phyloP scores from a whole-genome alignment of 2,329 filamentous ascomycete species.

The Moelleriella libera region DNA sequence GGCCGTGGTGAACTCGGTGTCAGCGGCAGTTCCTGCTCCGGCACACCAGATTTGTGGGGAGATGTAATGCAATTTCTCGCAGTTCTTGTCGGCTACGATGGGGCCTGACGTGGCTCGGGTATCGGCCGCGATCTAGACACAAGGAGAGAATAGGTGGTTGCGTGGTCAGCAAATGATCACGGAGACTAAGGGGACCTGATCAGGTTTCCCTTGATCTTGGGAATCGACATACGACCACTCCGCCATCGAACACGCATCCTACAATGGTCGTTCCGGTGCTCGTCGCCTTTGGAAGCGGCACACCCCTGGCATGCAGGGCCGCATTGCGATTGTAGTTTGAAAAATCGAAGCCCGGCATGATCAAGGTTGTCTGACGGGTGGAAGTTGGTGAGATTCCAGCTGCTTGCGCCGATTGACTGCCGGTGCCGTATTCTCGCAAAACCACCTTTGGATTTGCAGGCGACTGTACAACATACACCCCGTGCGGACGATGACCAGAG shows the following conservation, averaged over 20 bases:
- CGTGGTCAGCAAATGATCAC: neutral
- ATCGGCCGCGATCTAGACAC: slow-evolving; percentile 75
- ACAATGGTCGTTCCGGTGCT: slow-evolving; percentile 99
- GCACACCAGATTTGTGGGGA: slow-evolving; percentile 98
- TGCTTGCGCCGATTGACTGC: slow-evolving; percentile 1
- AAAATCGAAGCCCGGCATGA: slow-evolving; percentile 97
- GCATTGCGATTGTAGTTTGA: slow-evolving; percentile 99
- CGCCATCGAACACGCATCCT: slow-evolving; percentile 89
- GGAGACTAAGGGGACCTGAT: too few relatives aligned
- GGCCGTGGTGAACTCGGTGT: slow-evolving; percentile 97
- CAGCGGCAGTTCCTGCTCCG: slow-evolving; percentile 90
- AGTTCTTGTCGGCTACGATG: slow-evolving; percentile 99
- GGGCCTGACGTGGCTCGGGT: slow-evolving; percentile 93
- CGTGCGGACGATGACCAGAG: too few relatives aligned
- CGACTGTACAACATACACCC: too few relatives aligned
- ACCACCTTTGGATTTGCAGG: too few relatives aligned
- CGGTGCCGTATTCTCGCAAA: too few relatives aligned
- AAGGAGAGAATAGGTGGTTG: neutral
- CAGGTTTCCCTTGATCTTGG: neutral
- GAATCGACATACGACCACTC: slow-evolving; percentile 62
- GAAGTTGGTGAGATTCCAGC: neutral
- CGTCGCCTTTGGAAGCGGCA: slow-evolving; percentile 92
- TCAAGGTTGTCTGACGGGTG: slow-evolving; percentile 16
- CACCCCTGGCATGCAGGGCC: slow-evolving; percentile 83
- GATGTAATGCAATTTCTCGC: slow-evolving; percentile 99